Evolutionary conservation across 305 asterid genomes (phyloP).

Genomic region (Solanum chacoense): DNA sequence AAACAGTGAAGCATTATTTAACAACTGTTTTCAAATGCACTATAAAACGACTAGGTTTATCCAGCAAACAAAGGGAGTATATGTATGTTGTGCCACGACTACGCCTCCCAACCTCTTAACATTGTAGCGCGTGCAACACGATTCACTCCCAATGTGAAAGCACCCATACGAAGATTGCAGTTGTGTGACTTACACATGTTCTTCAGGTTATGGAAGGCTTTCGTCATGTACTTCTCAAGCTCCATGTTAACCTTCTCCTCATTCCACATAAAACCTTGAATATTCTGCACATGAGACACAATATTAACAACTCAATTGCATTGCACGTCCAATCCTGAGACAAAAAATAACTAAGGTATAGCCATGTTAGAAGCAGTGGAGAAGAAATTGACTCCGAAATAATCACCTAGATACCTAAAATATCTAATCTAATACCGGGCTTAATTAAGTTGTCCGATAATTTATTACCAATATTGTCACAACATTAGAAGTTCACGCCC

Average conservation of each 20-base stretch:
- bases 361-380: neutral
- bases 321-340: neutral
- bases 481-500: neutral
- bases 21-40: neutral
- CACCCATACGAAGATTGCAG: conserved; percentile 98
- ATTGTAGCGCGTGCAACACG: conserved; percentile 88
- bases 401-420: neutral
- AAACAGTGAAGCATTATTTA: neutral
- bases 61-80: neutral
- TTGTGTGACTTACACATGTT: conserved; percentile 51
- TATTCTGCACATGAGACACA: conserved; percentile 40
- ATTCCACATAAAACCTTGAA: conserved; percentile 96
- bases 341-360: neutral
- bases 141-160: conserved; percentile 76
- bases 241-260: conserved; percentile 78
- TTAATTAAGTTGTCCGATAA: neutral
- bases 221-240: conserved; percentile 75
- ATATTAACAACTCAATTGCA: neutral
- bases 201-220: conserved; percentile 59
- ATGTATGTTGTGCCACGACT: neutral
- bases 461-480: neutral
- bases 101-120: conserved; percentile 93
- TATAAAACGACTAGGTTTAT: neutral
- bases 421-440: neutral
- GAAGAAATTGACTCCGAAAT: neutral